Base-by-base conservation (phyloP, 1,139 yeast genomes). In the Taphrina betulina region DNA sequence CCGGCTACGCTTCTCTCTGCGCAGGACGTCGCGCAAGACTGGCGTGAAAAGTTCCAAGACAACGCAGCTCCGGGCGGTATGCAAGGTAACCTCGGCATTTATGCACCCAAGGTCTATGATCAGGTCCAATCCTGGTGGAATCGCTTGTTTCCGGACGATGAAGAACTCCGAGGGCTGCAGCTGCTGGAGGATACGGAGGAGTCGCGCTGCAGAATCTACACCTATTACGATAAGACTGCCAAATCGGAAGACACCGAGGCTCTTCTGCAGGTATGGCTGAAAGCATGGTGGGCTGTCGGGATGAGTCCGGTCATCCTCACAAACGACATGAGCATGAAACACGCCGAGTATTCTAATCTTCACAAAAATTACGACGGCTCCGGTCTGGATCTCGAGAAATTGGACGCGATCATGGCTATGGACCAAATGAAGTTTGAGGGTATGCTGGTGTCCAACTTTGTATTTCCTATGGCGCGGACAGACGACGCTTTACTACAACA, bases 161-260 rank as follows among this genome's bases (percentile, higher is more conserved):
- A 29, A 7, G 48, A 43, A 33, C 19, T 43, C 29, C 7, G 48
- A 43, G 48, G 48, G 4, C 20, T 43, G 7, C 26, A 43, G n/a
- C 35, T 23, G 3, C 35, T 26, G 4, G 7, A 5, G 10, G 38
- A 29, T 1, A 19, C 29, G 7, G 24, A 16, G 17, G 48, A 20
- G 10, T 14, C 37, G 5, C 36, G 48, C 4, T 43, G 48, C 19
- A 29, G 38, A 3, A 29, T 43, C 7, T 43, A 43, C 20, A 43
- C 48, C 26, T 43, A 43, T 14, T 43, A 43, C 19, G 48, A 43
- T 31, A 43, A 43, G 14, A 43, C 26, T 22, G 31, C 38, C 7
- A 43, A 43, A 43, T 43, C 48, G n/a, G 48, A 43, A 12, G 48
- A 43, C 26, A 33, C 38, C 14, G 48, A 43, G 31, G 48, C 48